Base-by-base conservation (phyloP, 495 filamentous ascomycete genomes). In the Tuber magnatum region DNA sequence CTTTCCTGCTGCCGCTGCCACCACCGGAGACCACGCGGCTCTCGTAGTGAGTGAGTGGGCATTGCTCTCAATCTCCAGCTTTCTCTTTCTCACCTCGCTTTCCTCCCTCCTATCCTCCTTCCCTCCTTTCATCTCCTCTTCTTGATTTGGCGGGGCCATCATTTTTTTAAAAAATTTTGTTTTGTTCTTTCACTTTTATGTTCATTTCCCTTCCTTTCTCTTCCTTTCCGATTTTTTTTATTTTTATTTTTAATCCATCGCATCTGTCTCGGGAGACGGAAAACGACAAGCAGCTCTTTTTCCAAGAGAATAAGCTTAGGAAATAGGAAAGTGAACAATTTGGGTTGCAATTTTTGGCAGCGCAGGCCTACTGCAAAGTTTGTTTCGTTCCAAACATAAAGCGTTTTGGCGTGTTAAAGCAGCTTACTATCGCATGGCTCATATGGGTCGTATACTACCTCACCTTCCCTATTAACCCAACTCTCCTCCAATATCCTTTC, bases 201-300 rank as follows among this genome's bases (percentile, higher is more conserved):
- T 78, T 40, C 56, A 68, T 73, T 70, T 74, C 72, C 77, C 76
- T 69, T 76, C 69, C 75, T 69, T 69, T 69, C 61, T 79, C 70
- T 48, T 71, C 44, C 46, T 65, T 71, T 71, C 70, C 40, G 70
- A 73, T 69, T 73, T 3, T 70, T 32, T 65, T 14, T 69, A 73
- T 5, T 79, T 39, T 69, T 73, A 40, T 70, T 32, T 65, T 14
- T 69, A 73, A 10, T 79, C 39, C 42, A 32, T 39, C 41, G 40
- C 40, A 16, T 69, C 69, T 71, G 69, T 56, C 70, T 51, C 20
- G 38, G 56, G 48, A 70, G 69, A 76, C 39, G 24, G 75, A 28
- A 42, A 40, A 22, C 39, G 68, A 71, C 42, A 48, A 56, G 10
- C 42, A 24, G 28, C 35, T 14, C 71, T 69, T 69, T 56, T 41